Percentiles rank a stretch among this genome's conserved stretches.
These are phyloP conservation scores for Panaeolus papilionaceus DNA, from an alignment of 768 basidiomycete genomes.

Conservation along the genomic window DNA sequence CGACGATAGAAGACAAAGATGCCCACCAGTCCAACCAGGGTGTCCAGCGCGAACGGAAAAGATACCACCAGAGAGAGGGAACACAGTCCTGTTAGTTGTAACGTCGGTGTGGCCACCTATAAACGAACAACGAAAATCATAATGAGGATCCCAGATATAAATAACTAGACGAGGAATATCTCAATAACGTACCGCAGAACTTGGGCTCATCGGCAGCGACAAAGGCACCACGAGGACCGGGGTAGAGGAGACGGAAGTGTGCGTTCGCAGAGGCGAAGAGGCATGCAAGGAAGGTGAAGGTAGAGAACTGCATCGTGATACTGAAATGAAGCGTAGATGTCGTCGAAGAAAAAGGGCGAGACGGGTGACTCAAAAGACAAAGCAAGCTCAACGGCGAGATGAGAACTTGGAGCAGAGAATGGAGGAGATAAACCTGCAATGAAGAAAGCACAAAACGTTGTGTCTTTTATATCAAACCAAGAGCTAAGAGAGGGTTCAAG, in stretches of 20 bases:
- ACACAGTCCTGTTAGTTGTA: conserved; percentile 62
- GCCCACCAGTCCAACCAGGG: conserved; percentile 56
- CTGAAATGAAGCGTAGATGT: not conserved
- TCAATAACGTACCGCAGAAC: conserved; percentile 64
- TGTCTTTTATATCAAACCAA: too few relatives aligned
- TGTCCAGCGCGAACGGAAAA: conserved; percentile 68
- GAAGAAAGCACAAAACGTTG: too few relatives aligned
- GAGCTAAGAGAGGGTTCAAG: too few relatives aligned
- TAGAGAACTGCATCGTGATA: conserved; percentile 37
- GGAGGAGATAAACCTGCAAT: too few relatives aligned
- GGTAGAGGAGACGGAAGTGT: conserved; percentile 80
- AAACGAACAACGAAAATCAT: not conserved
- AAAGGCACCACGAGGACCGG: conserved; percentile 71
- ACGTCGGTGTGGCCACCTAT: conserved; percentile 67
- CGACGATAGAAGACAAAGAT: not conserved
- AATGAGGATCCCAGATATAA: conserved; percentile 2
- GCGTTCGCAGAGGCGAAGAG: conserved; percentile 57
- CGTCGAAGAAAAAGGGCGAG: not conserved
- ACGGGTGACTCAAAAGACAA: not conserved
- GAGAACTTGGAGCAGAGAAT: too few relatives aligned
- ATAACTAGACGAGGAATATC: conserved; percentile 6
- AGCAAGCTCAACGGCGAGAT: not conserved
- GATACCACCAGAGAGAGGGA: conserved; percentile 69
- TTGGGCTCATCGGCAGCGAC: conserved; percentile 56
- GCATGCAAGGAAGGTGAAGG: conserved; percentile 28